A percentile compares a stretch with the other conserved stretches of the same genome.
Evolutionary conservation across 352 stramenopile species (phyloP).

Genomic region (Globisporangium nagaii): DNA sequence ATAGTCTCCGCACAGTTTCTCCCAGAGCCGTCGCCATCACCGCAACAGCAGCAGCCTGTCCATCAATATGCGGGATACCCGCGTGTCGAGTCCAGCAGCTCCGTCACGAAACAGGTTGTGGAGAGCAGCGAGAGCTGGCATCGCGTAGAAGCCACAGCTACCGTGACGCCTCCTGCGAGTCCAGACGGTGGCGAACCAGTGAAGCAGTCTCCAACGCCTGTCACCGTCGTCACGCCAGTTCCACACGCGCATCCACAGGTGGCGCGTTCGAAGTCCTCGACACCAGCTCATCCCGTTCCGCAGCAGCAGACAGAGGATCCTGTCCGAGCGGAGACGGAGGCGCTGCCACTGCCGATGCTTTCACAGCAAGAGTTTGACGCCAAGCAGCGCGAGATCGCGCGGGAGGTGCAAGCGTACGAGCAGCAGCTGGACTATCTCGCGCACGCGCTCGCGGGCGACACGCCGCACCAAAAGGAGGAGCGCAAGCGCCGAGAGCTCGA

Average conservation of each 20-base stretch:
- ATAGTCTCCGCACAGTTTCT: too few species aligned
- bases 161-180: neutral
- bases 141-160: neutral
- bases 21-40: too few species aligned
- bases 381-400: slow-evolving; percentile 24
- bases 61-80: neutral
- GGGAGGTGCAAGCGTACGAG: slow-evolving; percentile 19
- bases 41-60: slow-evolving; percentile 2
- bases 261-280: too few species aligned
- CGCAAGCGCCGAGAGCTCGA: slow-evolving; percentile 41
- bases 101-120: neutral
- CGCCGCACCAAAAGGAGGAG: slow-evolving; percentile 55
- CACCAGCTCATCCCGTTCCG: neutral
- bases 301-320: neutral
- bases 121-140: neutral
- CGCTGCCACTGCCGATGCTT: slow-evolving; percentile 3
- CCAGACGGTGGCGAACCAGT: neutral
- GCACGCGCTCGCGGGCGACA: slow-evolving; percentile 52
- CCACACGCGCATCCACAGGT: too few species aligned
- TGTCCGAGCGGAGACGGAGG: neutral
- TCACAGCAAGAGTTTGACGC: slow-evolving; percentile 26
- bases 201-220: neutral
- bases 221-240: too few species aligned
- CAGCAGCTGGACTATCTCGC: slow-evolving; percentile 55
- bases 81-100: neutral